phyloP scores from a whole-genome alignment of 306 rosid genomes.

The Rubus idaeus region DNA sequence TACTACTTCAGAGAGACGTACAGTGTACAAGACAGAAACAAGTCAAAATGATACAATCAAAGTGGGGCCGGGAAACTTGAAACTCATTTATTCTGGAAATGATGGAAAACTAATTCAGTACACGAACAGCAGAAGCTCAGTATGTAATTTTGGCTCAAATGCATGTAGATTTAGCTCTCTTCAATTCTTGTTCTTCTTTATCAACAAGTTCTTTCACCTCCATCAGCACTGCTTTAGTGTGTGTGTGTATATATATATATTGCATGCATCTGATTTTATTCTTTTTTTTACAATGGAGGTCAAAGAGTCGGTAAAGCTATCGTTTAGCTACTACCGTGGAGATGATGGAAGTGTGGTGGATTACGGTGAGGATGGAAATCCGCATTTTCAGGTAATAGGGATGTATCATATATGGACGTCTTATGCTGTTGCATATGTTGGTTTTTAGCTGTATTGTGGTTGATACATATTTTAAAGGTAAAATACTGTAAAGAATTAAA shows the following conservation, averaged over 20 bases:
- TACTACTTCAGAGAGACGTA: constrained; percentile 25
- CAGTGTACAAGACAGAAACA: constrained; percentile 17
- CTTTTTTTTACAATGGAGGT: constrained; percentile 21
- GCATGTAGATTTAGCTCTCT: background rate
- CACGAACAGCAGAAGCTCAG: constrained; percentile 32
- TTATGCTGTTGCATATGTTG: background rate
- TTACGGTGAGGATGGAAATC: too few relatives aligned
- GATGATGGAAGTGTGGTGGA: constrained; percentile 24
- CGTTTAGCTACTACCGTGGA: constrained; percentile 39
- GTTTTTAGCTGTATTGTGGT: background rate
- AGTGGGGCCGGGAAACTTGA: constrained; percentile 43
- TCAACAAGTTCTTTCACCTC: background rate
- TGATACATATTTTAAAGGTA: background rate
- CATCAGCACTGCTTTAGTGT: background rate
- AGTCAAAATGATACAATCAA: constrained; percentile 20
- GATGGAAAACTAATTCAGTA: constrained; percentile 38
- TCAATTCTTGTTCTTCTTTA: background rate
- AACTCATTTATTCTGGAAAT: constrained; percentile 35
- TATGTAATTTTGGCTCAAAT: constrained; percentile 17
- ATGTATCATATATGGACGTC: background rate
- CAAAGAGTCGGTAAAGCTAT: constrained; percentile 23
- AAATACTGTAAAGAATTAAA: background rate
- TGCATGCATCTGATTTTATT: background rate
- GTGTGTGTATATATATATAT: background rate
- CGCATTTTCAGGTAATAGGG: constrained; percentile 27